phyloP scores from a whole-genome alignment of 2,329 filamentous ascomycete species.

The Trichophaea hybrida region DNA sequence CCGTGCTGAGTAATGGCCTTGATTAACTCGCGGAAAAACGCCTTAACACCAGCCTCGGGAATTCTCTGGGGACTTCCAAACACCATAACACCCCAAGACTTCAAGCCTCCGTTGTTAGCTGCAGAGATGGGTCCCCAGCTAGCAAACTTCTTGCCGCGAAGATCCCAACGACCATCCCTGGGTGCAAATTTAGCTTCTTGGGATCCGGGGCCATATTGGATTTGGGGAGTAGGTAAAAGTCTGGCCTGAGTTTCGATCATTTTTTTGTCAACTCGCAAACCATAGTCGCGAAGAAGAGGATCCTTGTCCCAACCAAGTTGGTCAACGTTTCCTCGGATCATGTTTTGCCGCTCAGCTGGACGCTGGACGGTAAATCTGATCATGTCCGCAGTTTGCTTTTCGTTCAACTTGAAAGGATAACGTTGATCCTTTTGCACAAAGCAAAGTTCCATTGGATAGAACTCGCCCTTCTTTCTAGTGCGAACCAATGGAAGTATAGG shows the following conservation, averaged over 20 bases:
- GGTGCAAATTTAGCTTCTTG: conserved; percentile 20
- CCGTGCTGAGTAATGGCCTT: conserved; percentile 48
- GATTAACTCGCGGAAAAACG: conserved; percentile 48
- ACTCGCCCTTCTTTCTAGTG: conserved; percentile 38
- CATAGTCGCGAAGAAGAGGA: conserved; percentile 55
- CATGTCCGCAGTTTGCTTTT: conserved; percentile 60
- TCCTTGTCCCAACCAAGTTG: conserved; percentile 57
- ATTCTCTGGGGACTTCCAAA: conserved; percentile 39
- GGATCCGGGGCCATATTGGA: conserved; percentile 45
- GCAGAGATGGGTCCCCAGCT: conserved; percentile 39
- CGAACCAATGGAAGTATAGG: conserved; percentile 44
- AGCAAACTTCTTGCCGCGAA: conserved; percentile 67
- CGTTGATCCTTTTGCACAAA: conserved; percentile 36
- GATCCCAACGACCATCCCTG: conserved; percentile 65
- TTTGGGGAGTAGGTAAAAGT: conserved; percentile 53
- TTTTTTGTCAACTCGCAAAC: conserved; percentile 49
- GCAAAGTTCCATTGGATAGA: conserved; percentile 50
- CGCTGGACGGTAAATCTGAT: conserved; percentile 46
- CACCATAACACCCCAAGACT: conserved; percentile 57
- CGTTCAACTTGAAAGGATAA: conserved; percentile 48
- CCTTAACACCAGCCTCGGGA: conserved; percentile 34
- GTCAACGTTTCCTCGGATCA: conserved; percentile 53
- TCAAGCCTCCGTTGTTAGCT: conserved; percentile 36
- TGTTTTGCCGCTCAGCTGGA: conserved; percentile 50
- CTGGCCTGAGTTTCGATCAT: conserved; percentile 57